phyloP scores from a whole-genome alignment of 2,329 filamentous ascomycete genomes.

The Clarireedia homoeocarpa region DNA sequence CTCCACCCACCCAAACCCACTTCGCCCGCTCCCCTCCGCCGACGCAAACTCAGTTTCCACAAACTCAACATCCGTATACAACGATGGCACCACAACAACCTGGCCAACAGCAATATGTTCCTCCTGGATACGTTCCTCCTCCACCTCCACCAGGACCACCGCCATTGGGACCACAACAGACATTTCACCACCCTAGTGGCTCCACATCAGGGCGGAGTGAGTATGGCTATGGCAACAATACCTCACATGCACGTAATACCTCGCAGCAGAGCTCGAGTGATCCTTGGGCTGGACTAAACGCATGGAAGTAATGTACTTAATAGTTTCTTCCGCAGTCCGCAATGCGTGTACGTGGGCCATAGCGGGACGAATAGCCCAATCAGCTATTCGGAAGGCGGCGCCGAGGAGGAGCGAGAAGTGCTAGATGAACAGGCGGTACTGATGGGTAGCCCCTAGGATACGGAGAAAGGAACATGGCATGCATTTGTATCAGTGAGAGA shows the following conservation, averaged over 20 bases:
- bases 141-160: conserved; percentile 60
- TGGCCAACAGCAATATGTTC: conserved; percentile 39
- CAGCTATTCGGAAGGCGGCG: neutral
- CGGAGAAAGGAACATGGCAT: neutral
- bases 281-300: conserved; percentile 58
- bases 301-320: conserved; percentile 19
- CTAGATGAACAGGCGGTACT: neutral
- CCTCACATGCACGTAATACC: conserved; percentile 25
- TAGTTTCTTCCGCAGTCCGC: neutral
- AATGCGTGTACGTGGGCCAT: neutral
- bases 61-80: conserved; percentile 21
- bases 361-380: neutral
- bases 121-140: conserved; percentile 58
- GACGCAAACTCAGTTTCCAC: conserved; percentile 38
- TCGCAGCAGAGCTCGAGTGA: conserved; percentile 36
- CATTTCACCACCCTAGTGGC: conserved; percentile 36
- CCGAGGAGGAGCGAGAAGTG: neutral
- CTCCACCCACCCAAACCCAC: conserved; percentile 53
- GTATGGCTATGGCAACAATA: conserved; percentile 39
- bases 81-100: conserved; percentile 31
- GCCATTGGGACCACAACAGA: conserved; percentile 40
- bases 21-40: conserved; percentile 39
- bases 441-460: neutral
- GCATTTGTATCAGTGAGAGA: conserved; percentile 2
- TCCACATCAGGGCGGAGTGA: conserved; percentile 44